A percentile compares a stretch with the other conserved stretches of the same genome.
Evolutionary conservation across 352 stramenopile genomes (phyloP).

Genomic region (Globisporangium heterothallicum): DNA sequence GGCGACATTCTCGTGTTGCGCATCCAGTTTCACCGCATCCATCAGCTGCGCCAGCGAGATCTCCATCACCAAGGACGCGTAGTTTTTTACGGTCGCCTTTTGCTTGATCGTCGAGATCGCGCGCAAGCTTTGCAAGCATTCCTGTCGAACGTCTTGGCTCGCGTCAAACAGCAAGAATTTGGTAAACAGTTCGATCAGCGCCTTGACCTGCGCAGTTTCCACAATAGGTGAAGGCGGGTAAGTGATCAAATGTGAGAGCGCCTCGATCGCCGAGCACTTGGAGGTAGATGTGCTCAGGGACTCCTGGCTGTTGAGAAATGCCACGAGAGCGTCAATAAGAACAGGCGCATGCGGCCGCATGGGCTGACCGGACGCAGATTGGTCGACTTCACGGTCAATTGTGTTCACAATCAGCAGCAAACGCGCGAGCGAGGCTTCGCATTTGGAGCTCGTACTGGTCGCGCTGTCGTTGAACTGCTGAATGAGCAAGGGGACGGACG

Average conservation of each 20-base stretch:
- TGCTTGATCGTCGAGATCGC: slow-evolving; percentile 64
- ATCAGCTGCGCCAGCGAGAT: slow-evolving; percentile 73
- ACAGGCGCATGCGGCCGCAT: slow-evolving; percentile 64
- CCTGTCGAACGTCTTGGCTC: slow-evolving; percentile 53
- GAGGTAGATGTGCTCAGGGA: slow-evolving; percentile 29
- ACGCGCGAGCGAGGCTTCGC: slow-evolving; percentile 59
- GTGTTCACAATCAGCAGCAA: slow-evolving; percentile 72
- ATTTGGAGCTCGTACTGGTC: slow-evolving; percentile 43
- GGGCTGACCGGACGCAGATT: slow-evolving; percentile 57
- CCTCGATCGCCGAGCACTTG: slow-evolving; percentile 58
- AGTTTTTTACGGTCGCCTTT: slow-evolving; percentile 46
- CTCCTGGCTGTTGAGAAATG: slow-evolving; percentile 39
- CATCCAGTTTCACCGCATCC: slow-evolving; percentile 35
- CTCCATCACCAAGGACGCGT: slow-evolving; percentile 67
- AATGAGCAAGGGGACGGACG: slow-evolving; percentile 54
- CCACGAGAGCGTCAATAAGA: slow-evolving; percentile 54
- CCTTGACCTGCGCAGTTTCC: slow-evolving; percentile 48
- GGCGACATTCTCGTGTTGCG: slow-evolving; percentile 18
- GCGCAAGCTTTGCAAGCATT: slow-evolving; percentile 62
- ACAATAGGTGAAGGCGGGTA: slow-evolving; percentile 79
- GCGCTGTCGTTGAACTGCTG: slow-evolving; percentile 50
- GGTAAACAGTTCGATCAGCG: slow-evolving; percentile 73
- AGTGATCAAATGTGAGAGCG: slow-evolving; percentile 68
- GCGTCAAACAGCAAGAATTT: slow-evolving; percentile 60
- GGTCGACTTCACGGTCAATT: slow-evolving; percentile 80